These are phyloP conservation scores for Ogataea degrootiae DNA, from an alignment of 805 yeast species.

Conservation along the genomic window DNA sequence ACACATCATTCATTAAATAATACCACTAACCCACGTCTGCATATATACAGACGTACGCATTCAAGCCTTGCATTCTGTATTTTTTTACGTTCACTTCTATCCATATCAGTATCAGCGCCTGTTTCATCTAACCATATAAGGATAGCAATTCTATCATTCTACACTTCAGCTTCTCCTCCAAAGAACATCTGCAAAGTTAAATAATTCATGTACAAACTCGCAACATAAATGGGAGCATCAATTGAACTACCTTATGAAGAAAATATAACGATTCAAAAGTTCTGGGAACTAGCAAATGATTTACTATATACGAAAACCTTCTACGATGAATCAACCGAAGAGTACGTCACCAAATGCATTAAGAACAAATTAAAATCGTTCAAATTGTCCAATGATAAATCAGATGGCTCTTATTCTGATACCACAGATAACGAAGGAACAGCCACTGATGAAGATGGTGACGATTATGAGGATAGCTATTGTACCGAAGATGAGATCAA, in stretches of 20 bases:
- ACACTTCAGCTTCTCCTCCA: too few species aligned
- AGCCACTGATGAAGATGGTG: conserved; percentile 1
- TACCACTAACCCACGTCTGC: too few species aligned
- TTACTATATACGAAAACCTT: conserved; percentile 25
- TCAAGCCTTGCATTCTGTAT: conserved; percentile 15
- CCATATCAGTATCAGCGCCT: too few species aligned
- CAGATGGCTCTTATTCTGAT: conserved; percentile 1
- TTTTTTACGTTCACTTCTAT: too few species aligned
- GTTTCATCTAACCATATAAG: too few species aligned
- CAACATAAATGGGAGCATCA: conserved; percentile 2
- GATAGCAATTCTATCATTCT: too few species aligned
- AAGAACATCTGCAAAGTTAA: too few species aligned
- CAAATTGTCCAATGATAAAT: conserved; percentile 2
- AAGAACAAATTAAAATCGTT: conserved; percentile 3
- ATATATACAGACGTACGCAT: conserved; percentile 20
- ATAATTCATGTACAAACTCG: neutral
- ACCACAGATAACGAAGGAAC: neutral
- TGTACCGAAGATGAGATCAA: conserved; percentile 30
- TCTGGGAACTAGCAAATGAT: conserved; percentile 30
- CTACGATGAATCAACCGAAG: conserved; percentile 20
- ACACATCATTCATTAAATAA: too few species aligned
- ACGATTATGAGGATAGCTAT: conserved; percentile 5
- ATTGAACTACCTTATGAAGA: conserved; percentile 21
- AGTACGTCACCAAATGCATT: conserved; percentile 19
- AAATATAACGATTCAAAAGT: conserved; percentile 22